phyloP scores from a whole-genome alignment of 805 yeast species.

The Suhomyces sp. region DNA sequence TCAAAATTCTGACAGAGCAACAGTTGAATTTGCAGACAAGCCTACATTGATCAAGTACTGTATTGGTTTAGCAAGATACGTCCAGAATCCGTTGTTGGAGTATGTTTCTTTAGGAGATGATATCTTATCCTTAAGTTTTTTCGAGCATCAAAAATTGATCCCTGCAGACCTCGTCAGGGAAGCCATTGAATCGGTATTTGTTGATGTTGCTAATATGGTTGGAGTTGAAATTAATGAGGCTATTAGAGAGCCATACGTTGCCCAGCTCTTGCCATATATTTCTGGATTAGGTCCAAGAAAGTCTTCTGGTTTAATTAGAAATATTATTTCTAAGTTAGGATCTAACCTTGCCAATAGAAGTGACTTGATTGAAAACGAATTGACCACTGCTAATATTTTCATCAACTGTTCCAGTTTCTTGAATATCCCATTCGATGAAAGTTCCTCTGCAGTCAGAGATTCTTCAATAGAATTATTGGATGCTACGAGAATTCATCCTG shows the following conservation, averaged over 20 bases:
- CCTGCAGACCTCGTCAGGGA: conserved; percentile 60
- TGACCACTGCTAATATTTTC: conserved; percentile 77
- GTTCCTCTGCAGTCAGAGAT: conserved; percentile 48
- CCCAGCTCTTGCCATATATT: conserved; percentile 70
- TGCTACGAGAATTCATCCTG: conserved; percentile 96
- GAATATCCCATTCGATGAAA: conserved; percentile 68
- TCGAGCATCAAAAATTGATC: conserved; percentile 70
- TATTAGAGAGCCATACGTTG: conserved; percentile 68
- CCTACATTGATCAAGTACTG: conserved; percentile 80
- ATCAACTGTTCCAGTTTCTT: conserved; percentile 91
- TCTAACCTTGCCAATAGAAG: conserved; percentile 65
- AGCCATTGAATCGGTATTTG: conserved; percentile 77
- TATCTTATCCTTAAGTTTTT: conserved; percentile 63
- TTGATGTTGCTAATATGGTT: conserved; percentile 85
- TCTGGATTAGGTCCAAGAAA: conserved; percentile 96
- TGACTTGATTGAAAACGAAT: conserved; percentile 78
- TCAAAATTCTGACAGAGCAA: conserved; percentile 76
- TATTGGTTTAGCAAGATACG: conserved; percentile 85
- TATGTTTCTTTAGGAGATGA: conserved; percentile 80
- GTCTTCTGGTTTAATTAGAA: conserved; percentile 81
- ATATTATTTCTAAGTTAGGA: conserved; percentile 64
- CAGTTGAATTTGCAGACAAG: conserved; percentile 78
- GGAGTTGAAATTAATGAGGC: conserved; percentile 95
- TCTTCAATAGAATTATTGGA: conserved; percentile 80
- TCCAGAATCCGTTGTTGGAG: conserved; percentile 91